Evolutionary conservation across 495 filamentous ascomycete species (phyloP).

Genomic region (Sporormia fimetaria): DNA sequence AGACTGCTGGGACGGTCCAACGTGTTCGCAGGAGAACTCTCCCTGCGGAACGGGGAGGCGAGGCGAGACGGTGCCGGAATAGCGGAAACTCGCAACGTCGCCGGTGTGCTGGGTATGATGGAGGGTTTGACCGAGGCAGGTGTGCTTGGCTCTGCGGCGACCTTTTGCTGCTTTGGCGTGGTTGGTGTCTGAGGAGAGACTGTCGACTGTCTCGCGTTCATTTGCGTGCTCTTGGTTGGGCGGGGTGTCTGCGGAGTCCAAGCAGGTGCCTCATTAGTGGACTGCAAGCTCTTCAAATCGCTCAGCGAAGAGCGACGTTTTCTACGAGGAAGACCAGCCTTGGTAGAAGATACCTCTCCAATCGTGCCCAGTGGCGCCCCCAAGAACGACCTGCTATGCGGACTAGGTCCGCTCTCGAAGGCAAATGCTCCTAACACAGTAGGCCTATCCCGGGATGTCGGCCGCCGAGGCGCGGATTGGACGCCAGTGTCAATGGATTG

Average conservation of each 20-base stretch:
- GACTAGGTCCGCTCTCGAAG: constrained; percentile 31
- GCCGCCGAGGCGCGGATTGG: constrained; percentile 37
- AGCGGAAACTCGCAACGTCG: too few relatives aligned
- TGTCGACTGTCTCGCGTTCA: constrained; percentile 15
- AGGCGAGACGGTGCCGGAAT: constrained; percentile 24
- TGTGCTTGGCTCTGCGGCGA: constrained; percentile 15
- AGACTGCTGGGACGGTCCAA: constrained; percentile 16
- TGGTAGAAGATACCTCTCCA: constrained; percentile 33
- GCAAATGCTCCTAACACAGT: constrained; percentile 49
- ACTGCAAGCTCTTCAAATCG: constrained; percentile 53
- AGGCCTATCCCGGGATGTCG: constrained; percentile 37
- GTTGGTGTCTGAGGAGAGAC: constrained; percentile 26
- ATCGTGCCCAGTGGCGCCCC: constrained; percentile 34
- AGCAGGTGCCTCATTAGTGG: constrained; percentile 20
- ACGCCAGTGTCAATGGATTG: constrained; percentile 69
- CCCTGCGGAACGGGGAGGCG: constrained; percentile 30
- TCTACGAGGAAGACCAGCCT: constrained; percentile 45
- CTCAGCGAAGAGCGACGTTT: constrained; percentile 88
- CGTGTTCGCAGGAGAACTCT: constrained; percentile 29
- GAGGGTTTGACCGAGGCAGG: constrained; percentile 15
- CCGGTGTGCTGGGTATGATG: too few relatives aligned
- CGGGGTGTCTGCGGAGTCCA: constrained; percentile 27
- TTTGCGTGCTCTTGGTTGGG: constrained; percentile 11
- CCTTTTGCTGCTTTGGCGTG: too few relatives aligned
- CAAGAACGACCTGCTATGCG: constrained; percentile 40